These are phyloP conservation scores for Xylaria sp. DNA, from an alignment of 2,329 filamentous ascomycete genomes.

Conservation along the genomic window DNA sequence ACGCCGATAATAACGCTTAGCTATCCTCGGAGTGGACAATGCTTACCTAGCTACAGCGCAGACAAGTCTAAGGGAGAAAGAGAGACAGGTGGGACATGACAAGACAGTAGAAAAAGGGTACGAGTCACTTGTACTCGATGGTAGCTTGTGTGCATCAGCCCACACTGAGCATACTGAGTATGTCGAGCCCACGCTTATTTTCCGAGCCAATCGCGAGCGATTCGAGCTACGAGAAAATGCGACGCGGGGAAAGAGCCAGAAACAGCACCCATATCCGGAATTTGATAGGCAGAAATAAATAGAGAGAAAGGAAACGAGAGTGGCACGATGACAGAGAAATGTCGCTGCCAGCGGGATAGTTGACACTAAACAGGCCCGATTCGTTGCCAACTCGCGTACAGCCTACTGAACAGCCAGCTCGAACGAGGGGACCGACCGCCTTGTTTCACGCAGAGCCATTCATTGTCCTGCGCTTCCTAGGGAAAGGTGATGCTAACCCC, in stretches of 20 bases:
- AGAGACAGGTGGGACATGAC: not conserved
- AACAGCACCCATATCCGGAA: not conserved
- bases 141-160: not conserved
- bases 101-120: not conserved
- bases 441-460: constrained; percentile 2
- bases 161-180: constrained; percentile 1
- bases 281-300: too few species aligned
- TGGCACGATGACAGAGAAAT: constrained; percentile 4
- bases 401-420: not conserved
- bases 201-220: constrained; percentile 9
- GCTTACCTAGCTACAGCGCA: too few species aligned
- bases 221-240: not conserved
- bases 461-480: not conserved
- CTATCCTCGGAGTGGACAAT: too few species aligned
- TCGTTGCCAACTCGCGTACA: constrained; percentile 5
- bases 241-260: not conserved
- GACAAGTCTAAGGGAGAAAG: too few species aligned
- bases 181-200: constrained; percentile 2
- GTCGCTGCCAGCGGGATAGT: not conserved
- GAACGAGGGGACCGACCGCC: not conserved
- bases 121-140: constrained; percentile 23
- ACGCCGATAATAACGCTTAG: too few species aligned
- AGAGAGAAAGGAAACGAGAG: not conserved
- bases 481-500: not conserved
- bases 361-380: not conserved